phyloP scores from a whole-genome alignment of 2,329 filamentous ascomycete genomes.

The Fusarium sublunatum region DNA sequence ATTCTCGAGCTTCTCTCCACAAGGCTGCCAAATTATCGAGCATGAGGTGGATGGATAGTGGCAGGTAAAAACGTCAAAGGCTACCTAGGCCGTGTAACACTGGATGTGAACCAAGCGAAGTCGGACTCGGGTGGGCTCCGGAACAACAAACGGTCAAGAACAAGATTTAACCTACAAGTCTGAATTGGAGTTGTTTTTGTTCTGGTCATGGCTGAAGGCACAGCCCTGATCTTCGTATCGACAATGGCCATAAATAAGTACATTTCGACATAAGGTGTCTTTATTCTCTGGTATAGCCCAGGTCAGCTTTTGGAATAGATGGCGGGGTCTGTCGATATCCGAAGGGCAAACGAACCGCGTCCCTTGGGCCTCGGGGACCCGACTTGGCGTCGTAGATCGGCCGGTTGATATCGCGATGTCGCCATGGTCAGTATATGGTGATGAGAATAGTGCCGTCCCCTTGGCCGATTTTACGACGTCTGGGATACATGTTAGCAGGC shows the following conservation, averaged over 20 bases:
- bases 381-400: slow-evolving; percentile 63
- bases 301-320: slow-evolving; percentile 26
- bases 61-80: slow-evolving; percentile 11
- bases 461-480: slow-evolving; percentile 58
- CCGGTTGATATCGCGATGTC: slow-evolving; percentile 58
- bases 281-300: slow-evolving; percentile 72
- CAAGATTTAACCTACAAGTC: slow-evolving; percentile 60
- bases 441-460: slow-evolving; percentile 48
- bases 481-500: slow-evolving; percentile 43
- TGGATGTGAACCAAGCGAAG: slow-evolving; percentile 11
- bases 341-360: slow-evolving; percentile 58
- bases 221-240: slow-evolving; percentile 92
- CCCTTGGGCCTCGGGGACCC: slow-evolving; percentile 68
- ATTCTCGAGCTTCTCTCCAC: not conserved
- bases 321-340: slow-evolving; percentile 11
- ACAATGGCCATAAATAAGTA: slow-evolving; percentile 92
- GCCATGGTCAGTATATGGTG: slow-evolving; percentile 56
- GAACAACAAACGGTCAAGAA: slow-evolving; percentile 10
- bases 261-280: slow-evolving; percentile 91
- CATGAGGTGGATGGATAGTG: not conserved
- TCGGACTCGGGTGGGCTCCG: slow-evolving; percentile 5
- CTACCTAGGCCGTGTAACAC: slow-evolving; percentile 26
- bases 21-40: slow-evolving; percentile 4
- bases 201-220: slow-evolving; percentile 86
- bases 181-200: slow-evolving; percentile 62